phyloP scores from a whole-genome alignment of 208 protist genomes.

The Crithidia brevicula region DNA sequence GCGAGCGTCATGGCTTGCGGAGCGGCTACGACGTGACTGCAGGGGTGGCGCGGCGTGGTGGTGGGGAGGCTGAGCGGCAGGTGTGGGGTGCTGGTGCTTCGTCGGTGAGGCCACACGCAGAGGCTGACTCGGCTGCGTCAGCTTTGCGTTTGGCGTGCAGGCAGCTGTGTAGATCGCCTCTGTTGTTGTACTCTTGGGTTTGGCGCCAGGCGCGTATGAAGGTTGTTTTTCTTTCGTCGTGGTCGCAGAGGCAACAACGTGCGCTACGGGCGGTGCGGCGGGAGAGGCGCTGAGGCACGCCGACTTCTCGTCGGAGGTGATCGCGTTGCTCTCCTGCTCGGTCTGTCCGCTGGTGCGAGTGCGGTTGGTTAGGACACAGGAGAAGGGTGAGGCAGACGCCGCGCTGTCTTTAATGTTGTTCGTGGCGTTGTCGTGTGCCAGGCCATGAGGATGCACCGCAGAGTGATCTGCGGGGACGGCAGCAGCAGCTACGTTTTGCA shows the following conservation, averaged over 20 bases:
- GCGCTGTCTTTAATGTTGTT: too few relatives aligned
- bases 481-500: neutral
- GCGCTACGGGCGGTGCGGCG: neutral
- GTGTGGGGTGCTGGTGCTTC: too few relatives aligned
- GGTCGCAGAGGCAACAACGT: neutral
- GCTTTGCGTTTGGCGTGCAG: neutral
- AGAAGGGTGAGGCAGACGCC: neutral
- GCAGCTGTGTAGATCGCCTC: neutral
- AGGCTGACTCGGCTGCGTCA: too few relatives aligned
- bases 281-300: neutral
- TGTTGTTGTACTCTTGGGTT: neutral
- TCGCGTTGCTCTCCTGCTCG: neutral
- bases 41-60: neutral
- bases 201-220: too few relatives aligned
- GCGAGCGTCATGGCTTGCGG: slow-evolving; percentile 5
- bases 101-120: neutral
- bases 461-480: too few relatives aligned
- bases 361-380: neutral
- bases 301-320: slow-evolving; percentile 7
- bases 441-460: too few relatives aligned
- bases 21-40: slow-evolving; percentile 14
- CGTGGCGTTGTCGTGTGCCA: too few relatives aligned
- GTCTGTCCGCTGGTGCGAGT: slow-evolving; percentile 7
- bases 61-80: too few relatives aligned
- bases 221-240: too few relatives aligned